Evolutionary conservation across 2,329 filamentous ascomycete species (phyloP).

Genomic region (Chaetomium sp.): DNA sequence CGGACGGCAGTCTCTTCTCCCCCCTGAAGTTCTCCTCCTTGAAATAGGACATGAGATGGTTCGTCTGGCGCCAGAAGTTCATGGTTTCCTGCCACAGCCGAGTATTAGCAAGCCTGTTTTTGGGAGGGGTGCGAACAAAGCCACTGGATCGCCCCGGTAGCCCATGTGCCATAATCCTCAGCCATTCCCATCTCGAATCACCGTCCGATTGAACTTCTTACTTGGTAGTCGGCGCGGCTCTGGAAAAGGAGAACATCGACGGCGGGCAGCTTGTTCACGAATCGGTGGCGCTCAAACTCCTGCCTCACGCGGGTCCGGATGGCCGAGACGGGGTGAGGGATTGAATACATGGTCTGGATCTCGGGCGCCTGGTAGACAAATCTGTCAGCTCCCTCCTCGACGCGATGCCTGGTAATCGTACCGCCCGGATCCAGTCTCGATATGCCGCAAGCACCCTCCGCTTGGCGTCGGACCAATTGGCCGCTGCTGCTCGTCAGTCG

Average conservation of each 20-base stretch:
- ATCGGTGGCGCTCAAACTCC: conserved; percentile 95
- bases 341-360: conserved; percentile 95
- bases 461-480: conserved; percentile 87
- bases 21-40: conserved; percentile 77
- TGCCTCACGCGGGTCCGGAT: conserved; percentile 93
- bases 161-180: not conserved
- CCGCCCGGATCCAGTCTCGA: conserved; percentile 92
- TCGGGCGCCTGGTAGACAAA: conserved; percentile 72
- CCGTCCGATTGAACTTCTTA: conserved; percentile 44
- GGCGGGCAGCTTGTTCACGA: conserved; percentile 82
- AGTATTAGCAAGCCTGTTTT: conserved; percentile 12
- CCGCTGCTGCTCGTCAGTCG: conserved; percentile 61
- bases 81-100: conserved; percentile 76
- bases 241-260: conserved; percentile 90
- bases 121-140: not conserved
- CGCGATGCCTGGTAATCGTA: conserved; percentile 53
- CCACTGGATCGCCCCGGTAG: not conserved
- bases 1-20: conserved; percentile 76
- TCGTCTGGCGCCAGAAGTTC: conserved; percentile 98
- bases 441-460: conserved; percentile 85
- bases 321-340: conserved; percentile 82
- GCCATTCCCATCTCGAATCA: conserved; percentile 30
- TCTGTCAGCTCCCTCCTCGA: conserved; percentile 4
- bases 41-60: conserved; percentile 97
- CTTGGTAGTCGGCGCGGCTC: conserved; percentile 93